These are phyloP conservation scores for Epichloe typhina DNA, from an alignment of 2,329 filamentous ascomycete species.

Conservation along the genomic window DNA sequence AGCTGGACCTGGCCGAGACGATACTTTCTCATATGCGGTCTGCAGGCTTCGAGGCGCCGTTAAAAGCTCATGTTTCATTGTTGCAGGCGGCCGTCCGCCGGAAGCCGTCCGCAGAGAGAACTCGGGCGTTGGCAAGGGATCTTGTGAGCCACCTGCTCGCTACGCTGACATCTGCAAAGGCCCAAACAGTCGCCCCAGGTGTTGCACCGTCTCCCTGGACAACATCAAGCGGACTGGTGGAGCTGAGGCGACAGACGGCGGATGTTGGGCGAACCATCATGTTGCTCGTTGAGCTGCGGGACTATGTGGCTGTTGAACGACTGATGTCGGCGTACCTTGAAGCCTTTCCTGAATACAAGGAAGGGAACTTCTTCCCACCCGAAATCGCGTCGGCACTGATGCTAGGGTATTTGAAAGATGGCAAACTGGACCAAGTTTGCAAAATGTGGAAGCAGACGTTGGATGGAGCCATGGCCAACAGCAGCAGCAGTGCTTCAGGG, in stretches of 20 bases:
- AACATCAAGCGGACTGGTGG: constrained; percentile 9
- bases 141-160: constrained; percentile 18
- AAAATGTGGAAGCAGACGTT: constrained; percentile 54
- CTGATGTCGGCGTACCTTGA: constrained; percentile 42
- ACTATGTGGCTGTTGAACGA: constrained; percentile 41
- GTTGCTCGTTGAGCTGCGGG: constrained; percentile 22
- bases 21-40: constrained; percentile 31
- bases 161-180: constrained; percentile 4
- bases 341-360: constrained; percentile 22
- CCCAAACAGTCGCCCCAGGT: neutral
- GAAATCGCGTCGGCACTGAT: constrained; percentile 53
- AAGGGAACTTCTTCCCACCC: constrained; percentile 30
- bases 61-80: constrained; percentile 29
- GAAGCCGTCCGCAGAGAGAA: constrained; percentile 13
- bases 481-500: constrained; percentile 11
- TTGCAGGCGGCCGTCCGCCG: constrained; percentile 24
- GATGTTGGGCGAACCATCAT: constrained; percentile 20
- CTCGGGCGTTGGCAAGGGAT: constrained; percentile 14
- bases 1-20: constrained; percentile 27
- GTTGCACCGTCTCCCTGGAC: neutral
- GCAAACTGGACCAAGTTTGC: constrained; percentile 46
- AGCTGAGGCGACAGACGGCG: constrained; percentile 15
- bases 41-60: constrained; percentile 27
- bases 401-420: constrained; percentile 45
- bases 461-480: constrained; percentile 30